phyloP scores from a whole-genome alignment of 108 stramenopile genomes.

The Heterococcus sp. region DNA sequence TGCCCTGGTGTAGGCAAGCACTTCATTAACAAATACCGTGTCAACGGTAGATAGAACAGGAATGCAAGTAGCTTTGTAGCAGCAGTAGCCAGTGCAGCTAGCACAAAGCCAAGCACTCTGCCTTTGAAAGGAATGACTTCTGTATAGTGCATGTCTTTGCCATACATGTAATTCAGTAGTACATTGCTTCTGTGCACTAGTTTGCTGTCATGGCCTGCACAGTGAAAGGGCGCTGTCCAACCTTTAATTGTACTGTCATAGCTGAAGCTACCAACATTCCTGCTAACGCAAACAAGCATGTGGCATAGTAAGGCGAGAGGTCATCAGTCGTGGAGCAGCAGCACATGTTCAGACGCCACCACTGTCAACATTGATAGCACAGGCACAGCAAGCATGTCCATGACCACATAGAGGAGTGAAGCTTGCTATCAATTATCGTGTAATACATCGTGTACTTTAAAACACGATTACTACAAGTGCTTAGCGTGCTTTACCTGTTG shows the following conservation, averaged over 20 bases:
- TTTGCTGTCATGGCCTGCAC: slow-evolving; percentile 39
- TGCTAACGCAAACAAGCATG: too few species aligned
- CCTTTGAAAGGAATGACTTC: slow-evolving; percentile 10
- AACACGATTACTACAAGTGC: too few species aligned
- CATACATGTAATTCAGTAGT: slow-evolving; percentile 1
- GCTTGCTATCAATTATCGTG: too few species aligned
- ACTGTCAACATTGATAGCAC: too few species aligned
- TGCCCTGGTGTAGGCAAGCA: slow-evolving; percentile 8
- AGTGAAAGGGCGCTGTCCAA: slow-evolving; percentile 29
- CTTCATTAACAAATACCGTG: background rate
- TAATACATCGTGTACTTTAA: too few species aligned
- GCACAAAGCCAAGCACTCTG: background rate
- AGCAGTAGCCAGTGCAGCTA: background rate
- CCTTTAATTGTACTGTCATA: slow-evolving; percentile 15
- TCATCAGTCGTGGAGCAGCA: too few species aligned
- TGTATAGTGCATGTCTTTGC: slow-evolving; percentile 6
- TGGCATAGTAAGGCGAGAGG: too few species aligned
- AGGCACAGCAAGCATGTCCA: too few species aligned
- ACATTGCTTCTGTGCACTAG: slow-evolving; percentile 20
- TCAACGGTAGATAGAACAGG: background rate
- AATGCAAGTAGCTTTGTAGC: background rate
- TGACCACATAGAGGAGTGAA: too few species aligned
- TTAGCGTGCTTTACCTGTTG: too few species aligned
- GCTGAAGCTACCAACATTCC: slow-evolving; percentile 7
- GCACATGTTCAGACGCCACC: too few species aligned